Evolutionary conservation across 2,329 filamentous ascomycete genomes (phyloP).

Genomic region (Penicillium nordicum): DNA sequence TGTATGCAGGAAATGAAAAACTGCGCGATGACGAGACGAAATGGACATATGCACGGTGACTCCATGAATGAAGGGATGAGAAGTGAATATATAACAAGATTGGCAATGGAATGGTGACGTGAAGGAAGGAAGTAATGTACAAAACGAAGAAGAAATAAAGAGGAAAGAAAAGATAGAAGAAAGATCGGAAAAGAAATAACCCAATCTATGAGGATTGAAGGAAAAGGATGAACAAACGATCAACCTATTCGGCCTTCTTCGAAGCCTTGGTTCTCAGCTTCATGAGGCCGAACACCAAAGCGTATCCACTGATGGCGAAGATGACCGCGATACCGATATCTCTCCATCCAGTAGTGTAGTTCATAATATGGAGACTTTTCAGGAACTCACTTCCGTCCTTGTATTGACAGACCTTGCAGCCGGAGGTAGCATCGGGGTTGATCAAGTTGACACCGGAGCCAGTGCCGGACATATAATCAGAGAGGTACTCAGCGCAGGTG

Average conservation of each 20-base stretch:
- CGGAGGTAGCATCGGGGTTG: slow-evolving; percentile 57
- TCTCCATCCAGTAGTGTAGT: slow-evolving; percentile 65
- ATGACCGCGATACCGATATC: slow-evolving; percentile 59
- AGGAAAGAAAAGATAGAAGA: too few species aligned
- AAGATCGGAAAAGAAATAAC: not conserved
- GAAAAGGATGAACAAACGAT: not conserved
- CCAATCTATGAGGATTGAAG: not conserved
- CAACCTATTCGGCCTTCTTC: slow-evolving; percentile 34
- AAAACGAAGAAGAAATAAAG: not conserved
- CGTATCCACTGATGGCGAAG: slow-evolving; percentile 56
- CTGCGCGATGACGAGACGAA: not conserved
- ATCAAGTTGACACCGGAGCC: slow-evolving; percentile 52
- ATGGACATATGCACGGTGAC: not conserved
- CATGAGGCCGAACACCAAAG: slow-evolving; percentile 44
- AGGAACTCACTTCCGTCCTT: slow-evolving; percentile 58
- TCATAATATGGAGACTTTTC: slow-evolving; percentile 55
- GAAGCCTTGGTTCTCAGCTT: slow-evolving; percentile 38
- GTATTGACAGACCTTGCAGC: slow-evolving; percentile 62
- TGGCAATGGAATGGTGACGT: not conserved
- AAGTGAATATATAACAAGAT: not conserved
- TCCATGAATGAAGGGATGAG: not conserved
- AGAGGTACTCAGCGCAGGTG: slow-evolving; percentile 58
- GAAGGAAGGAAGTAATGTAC: not conserved
- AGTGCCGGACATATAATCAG: slow-evolving; percentile 46
- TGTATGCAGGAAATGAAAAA: not conserved